Evolutionary conservation across 129 eudicot species (phyloP).

Genomic region (Chrysanthemum seticuspe): DNA sequence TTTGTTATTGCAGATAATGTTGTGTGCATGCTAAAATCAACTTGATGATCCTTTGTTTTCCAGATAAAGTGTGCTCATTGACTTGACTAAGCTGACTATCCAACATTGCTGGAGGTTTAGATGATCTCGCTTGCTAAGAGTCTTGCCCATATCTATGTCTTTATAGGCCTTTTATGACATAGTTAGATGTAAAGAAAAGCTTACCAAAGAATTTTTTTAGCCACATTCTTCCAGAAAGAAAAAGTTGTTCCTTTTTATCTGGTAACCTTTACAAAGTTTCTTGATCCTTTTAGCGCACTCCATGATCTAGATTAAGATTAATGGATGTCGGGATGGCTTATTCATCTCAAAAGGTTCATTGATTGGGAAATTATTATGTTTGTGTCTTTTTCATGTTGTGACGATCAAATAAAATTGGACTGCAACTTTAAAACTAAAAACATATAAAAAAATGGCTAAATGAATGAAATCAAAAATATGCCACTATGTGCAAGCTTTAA

Average conservation of each 20-base stretch:
- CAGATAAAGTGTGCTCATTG: constrained; percentile 75
- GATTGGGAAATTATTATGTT: neutral
- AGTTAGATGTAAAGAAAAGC: constrained; percentile 24
- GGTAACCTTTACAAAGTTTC: constrained; percentile 6
- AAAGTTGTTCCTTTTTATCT: neutral
- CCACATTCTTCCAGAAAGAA: constrained; percentile 17
- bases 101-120: constrained; percentile 2
- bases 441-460: neutral
- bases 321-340: constrained; percentile 1
- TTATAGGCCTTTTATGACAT: constrained; percentile 10
- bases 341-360: constrained; percentile 4
- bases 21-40: too few species aligned
- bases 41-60: too few species aligned
- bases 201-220: constrained; percentile 17
- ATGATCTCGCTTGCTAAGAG: constrained; percentile 3
- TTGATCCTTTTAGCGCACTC: constrained; percentile 17
- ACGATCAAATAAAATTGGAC: neutral
- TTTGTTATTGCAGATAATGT: too few species aligned
- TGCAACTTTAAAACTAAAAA: neutral
- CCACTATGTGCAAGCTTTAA: constrained; percentile 52
- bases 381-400: neutral
- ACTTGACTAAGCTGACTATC: constrained; percentile 32
- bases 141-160: neutral
- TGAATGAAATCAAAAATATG: neutral
- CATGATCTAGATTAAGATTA: constrained; percentile 9